Base-by-base conservation (phyloP, 192 early-diverging fungal genomes). In the Coemansia sp. region DNA sequence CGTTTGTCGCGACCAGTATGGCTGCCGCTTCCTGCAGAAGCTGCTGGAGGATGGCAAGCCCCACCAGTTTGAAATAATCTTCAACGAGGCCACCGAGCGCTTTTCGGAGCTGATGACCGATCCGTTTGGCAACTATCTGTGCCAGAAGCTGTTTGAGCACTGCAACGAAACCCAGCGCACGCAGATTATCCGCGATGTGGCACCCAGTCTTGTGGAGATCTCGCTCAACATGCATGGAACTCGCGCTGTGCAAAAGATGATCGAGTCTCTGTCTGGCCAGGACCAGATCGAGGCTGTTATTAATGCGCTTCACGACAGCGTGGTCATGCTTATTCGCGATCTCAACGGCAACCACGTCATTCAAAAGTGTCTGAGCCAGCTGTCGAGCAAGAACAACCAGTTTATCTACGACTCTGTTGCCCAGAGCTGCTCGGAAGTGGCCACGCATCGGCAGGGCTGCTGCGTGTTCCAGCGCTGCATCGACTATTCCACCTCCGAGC, bases 221-320 rank as follows among this genome's bases (percentile, higher is more conserved):
- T 91, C 88, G 35, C 73, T 93, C 24, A 95, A 92, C 71, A 91
- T 93, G 91, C 93, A 95, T 62, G 93, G 93, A 14, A 95, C 93
- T 11, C 84, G 93, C 19, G 93, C 91, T n/a, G 90, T 93, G 62
- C 91, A 95, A 69, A 93, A 93, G 74, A 84, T 95, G 83, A 91
- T 95, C 54, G 93, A 95, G 71, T 85, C 83, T 60, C 69, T 92
- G 19, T 85, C 85, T 18, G 85, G 74, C 28, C 64, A 71, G 52
- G 72, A 58, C 23, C 74, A 92, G 83, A 91, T 90, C 35, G 76
- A 83, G 11, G 78, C 85, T 20, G 79, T 91, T 19, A 84, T 89
- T 22, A 66, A 74, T 1, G 90, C 91, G 18, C 72, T 95, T 20
- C 78, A 84, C 62, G 76, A 76, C 11, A 86, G 84, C 61, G 88